Conservation (phyloP, 495 filamentous ascomycete genomes). For the Penicillium coprophilum region DNA sequence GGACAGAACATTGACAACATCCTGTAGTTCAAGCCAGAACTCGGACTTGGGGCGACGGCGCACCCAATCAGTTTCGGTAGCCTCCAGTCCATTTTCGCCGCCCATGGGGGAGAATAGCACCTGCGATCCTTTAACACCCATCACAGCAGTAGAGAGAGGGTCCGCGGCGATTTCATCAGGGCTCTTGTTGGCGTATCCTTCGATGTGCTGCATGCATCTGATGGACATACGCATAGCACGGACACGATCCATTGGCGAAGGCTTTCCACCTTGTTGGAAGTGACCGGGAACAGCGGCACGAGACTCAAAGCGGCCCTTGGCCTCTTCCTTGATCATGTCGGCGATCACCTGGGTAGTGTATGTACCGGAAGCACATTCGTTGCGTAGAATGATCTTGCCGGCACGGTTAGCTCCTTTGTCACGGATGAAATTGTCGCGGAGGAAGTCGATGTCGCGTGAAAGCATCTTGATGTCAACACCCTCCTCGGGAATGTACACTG, state of each 20-base stretch:
- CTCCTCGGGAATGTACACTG: slow-evolving; percentile 97
- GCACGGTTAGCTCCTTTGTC: slow-evolving; percentile 90
- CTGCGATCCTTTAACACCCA: slow-evolving; percentile 87
- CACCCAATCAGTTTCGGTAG: slow-evolving; percentile 88
- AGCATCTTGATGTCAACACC: slow-evolving; percentile 94
- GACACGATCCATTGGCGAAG: slow-evolving; percentile 93
- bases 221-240: slow-evolving; percentile 90
- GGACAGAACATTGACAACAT: slow-evolving; percentile 79
- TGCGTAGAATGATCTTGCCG: slow-evolving; percentile 90
- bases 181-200: slow-evolving; percentile 67
- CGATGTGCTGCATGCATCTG: slow-evolving; percentile 85
- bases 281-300: slow-evolving; percentile 91
- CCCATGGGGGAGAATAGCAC: slow-evolving; percentile 83
- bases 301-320: slow-evolving; percentile 89
- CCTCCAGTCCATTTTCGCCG: slow-evolving; percentile 62
- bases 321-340: slow-evolving; percentile 92
- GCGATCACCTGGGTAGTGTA: slow-evolving; percentile 93
- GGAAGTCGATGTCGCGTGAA: slow-evolving; percentile 82
- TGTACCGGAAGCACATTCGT: slow-evolving; percentile 85
- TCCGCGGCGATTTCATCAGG: slow-evolving; percentile 68
- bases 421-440: slow-evolving; percentile 78
- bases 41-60: slow-evolving; percentile 80
- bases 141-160: slow-evolving; percentile 70
- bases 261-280: slow-evolving; percentile 93
- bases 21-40: slow-evolving; percentile 81